A percentile compares a stretch with the other conserved stretches of the same genome.
Conservation (phyloP, 2,329 filamentous ascomycete genomes). For the Trichoderma brevicompactum region DNA sequence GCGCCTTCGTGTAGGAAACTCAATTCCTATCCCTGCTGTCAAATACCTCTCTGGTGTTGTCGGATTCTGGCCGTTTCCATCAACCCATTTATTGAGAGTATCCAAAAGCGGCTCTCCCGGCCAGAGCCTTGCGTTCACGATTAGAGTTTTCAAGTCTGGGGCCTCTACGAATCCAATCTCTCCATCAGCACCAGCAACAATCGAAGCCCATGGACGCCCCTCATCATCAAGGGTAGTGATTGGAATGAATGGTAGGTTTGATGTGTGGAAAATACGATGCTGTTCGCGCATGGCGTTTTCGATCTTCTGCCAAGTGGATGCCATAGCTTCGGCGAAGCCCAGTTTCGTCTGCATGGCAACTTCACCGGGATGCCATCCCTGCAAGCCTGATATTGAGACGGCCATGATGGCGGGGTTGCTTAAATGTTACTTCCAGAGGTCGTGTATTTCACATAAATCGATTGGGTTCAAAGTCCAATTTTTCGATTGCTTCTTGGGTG, state of each 20-base stretch:
- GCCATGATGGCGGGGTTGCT: not conserved
- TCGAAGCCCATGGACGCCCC: slow-evolving; percentile 27
- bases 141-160: slow-evolving; percentile 23
- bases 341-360: slow-evolving; percentile 21
- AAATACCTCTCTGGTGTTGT: slow-evolving; percentile 11
- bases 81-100: slow-evolving; percentile 15
- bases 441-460: not conserved
- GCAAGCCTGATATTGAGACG: slow-evolving; percentile 2
- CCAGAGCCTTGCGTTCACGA: slow-evolving; percentile 24
- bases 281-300: slow-evolving; percentile 25
- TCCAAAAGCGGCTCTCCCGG: slow-evolving; percentile 19
- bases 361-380: slow-evolving; percentile 27
- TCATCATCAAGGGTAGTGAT: slow-evolving; percentile 23
- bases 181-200: slow-evolving; percentile 19
- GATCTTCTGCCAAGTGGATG: slow-evolving; percentile 6
- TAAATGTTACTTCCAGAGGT: not conserved
- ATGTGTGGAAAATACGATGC: slow-evolving; percentile 27
- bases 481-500: not conserved
- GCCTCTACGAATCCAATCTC: slow-evolving; percentile 24
- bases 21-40: slow-evolving; percentile 24
- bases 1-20: slow-evolving; percentile 23
- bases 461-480: not conserved
- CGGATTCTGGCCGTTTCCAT: not conserved
- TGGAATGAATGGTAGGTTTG: slow-evolving; percentile 21
- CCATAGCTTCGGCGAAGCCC: slow-evolving; percentile 20